Evolutionary conservation across 2,329 filamentous ascomycete species (phyloP).

Genomic region (Sarocladiaceae sp.): DNA sequence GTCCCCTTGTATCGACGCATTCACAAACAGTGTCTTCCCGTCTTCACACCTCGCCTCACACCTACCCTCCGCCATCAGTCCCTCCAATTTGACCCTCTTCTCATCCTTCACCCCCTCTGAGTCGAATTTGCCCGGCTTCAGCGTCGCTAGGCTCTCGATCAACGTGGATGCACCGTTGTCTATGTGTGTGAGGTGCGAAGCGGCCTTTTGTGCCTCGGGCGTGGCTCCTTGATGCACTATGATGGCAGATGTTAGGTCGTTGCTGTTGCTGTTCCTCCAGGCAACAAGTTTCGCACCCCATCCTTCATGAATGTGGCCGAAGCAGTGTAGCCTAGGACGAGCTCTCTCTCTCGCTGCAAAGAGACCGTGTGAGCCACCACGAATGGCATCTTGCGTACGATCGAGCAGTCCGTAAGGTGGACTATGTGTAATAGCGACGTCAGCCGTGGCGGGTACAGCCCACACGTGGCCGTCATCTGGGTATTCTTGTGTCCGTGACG

Average conservation of each 20-base stretch:
- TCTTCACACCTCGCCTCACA: conserved; percentile 21
- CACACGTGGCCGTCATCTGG: conserved; percentile 21
- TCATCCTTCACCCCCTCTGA: conserved; percentile 14
- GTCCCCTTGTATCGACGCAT: conserved; percentile 46
- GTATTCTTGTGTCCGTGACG: neutral
- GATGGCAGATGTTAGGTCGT: neutral
- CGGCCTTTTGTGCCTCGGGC: conserved; percentile 5
- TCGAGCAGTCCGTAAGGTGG: conserved; percentile 38
- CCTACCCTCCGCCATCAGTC: conserved; percentile 25
- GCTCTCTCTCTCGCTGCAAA: conserved; percentile 24
- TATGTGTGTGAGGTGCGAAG: conserved; percentile 43
- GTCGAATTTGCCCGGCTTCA: neutral
- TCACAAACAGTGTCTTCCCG: conserved; percentile 48
- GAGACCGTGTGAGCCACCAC: conserved; percentile 26
- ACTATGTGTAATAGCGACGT: conserved; percentile 31
- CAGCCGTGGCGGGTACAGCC: conserved; percentile 18
- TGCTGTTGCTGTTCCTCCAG: conserved; percentile 31
- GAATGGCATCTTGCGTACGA: conserved; percentile 21
- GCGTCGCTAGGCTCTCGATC: conserved; percentile 27
- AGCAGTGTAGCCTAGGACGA: conserved; percentile 30
- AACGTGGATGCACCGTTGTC: conserved; percentile 37
- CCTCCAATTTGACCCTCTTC: conserved; percentile 22
- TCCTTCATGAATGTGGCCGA: conserved; percentile 28
- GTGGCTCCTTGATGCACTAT: neutral
- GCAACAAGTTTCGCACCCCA: conserved; percentile 39